phyloP scores from a whole-genome alignment of 2,329 filamentous ascomycete species.

The Trichoderma endophyticum region DNA sequence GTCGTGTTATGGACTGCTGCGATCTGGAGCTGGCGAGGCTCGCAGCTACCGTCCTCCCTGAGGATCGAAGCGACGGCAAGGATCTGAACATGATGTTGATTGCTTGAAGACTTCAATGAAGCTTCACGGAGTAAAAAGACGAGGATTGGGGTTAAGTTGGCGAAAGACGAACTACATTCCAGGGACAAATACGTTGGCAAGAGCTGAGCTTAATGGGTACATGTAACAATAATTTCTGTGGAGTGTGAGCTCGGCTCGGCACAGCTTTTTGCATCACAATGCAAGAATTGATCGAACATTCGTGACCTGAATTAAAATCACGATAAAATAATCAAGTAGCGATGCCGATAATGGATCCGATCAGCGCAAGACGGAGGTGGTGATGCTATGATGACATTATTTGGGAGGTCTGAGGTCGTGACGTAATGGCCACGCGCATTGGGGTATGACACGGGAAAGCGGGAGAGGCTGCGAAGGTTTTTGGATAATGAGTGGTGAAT shows the following conservation, averaged over 20 bases:
- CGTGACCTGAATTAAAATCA: not conserved
- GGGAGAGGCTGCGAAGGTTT: not conserved
- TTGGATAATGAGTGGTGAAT: not conserved
- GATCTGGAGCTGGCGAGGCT: slow-evolving; percentile 10
- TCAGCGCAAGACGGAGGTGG: not conserved
- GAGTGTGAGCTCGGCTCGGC: not conserved
- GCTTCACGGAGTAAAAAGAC: not conserved
- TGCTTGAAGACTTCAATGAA: not conserved
- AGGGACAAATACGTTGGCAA: not conserved
- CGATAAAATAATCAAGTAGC: not conserved
- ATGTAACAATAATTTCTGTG: not conserved
- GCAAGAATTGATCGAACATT: not conserved
- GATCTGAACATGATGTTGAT: slow-evolving; percentile 30
- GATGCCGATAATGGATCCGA: not conserved
- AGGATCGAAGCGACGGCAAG: slow-evolving; percentile 17
- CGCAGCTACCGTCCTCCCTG: not conserved
- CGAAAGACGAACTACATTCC: not conserved
- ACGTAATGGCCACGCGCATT: slow-evolving; percentile 18
- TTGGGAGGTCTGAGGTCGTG: not conserved
- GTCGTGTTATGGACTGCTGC: slow-evolving; percentile 24
- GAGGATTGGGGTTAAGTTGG: not conserved
- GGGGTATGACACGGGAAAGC: not conserved
- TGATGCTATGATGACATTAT: slow-evolving; percentile 18
- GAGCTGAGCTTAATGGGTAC: not conserved
- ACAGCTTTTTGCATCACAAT: not conserved